phyloP scores from a whole-genome alignment of 148 eudicot species.

The Persicaria maculosa region DNA sequence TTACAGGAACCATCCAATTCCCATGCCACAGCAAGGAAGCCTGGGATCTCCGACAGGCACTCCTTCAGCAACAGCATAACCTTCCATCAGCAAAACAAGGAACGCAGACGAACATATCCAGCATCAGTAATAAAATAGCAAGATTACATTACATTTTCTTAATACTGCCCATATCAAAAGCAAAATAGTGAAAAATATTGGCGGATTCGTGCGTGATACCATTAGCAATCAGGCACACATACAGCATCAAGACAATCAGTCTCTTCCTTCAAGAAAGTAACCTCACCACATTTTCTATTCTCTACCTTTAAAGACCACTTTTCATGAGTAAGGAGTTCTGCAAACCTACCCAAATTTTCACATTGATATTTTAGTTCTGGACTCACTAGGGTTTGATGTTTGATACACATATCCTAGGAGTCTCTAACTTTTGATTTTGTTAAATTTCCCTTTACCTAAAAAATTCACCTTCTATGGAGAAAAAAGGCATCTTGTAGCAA shows the following conservation, averaged over 20 bases:
- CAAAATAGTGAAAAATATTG: not conserved
- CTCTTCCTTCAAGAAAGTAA: not conserved
- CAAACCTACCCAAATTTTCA: not conserved
- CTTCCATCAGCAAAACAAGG: constrained; percentile 25
- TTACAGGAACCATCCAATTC: constrained; percentile 90
- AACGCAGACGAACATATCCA: not conserved
- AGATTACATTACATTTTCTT: not conserved
- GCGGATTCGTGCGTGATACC: not conserved
- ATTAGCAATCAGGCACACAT: not conserved
- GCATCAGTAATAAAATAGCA: not conserved
- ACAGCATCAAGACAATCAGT: not conserved
- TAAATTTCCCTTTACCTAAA: not conserved
- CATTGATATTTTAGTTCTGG: not conserved
- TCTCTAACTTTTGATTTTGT: not conserved
- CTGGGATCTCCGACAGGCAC: constrained; percentile 46
- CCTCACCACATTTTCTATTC: not conserved
- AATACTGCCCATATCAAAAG: not conserved
- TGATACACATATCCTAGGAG: not conserved
- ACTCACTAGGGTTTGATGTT: not conserved
- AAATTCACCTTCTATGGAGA: no score
- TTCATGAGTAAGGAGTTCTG: no score
- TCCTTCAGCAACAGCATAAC: constrained; percentile 55
- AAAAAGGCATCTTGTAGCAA: no score
- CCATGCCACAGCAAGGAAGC: constrained; percentile 83
- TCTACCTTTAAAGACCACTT: not conserved